These are phyloP conservation scores for Breynia disticha DNA, from an alignment of 441 rosid species.

Conservation along the genomic window DNA sequence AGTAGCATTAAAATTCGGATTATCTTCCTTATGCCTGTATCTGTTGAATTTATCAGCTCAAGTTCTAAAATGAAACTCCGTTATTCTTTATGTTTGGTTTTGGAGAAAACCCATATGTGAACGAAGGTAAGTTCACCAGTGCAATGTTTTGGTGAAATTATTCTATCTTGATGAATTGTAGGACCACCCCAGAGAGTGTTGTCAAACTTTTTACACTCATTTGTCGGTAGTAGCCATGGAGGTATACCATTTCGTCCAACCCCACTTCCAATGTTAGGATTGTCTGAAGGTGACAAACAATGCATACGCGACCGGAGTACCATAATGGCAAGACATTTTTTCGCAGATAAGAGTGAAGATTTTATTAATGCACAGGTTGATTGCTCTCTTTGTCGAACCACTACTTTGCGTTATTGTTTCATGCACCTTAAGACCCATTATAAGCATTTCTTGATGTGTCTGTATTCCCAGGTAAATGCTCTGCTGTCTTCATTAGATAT, in stretches of 20 bases:
- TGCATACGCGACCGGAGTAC: slow-evolving; percentile 97
- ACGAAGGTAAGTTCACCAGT: background rate
- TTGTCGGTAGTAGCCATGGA: slow-evolving; percentile 83
- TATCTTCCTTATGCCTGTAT: no score
- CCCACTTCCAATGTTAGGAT: slow-evolving; percentile 69
- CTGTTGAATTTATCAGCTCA: no score
- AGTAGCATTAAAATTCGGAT: no score
- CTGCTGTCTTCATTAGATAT: slow-evolving; percentile 82
- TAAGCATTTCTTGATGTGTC: background rate
- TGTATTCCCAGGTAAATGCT: slow-evolving; percentile 63
- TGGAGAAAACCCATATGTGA: background rate
- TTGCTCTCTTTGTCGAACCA: slow-evolving; percentile 2
- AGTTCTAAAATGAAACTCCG: no score
- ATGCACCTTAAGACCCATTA: background rate
- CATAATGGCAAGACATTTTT: slow-evolving; percentile 93
- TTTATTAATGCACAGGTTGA: slow-evolving; percentile 82
- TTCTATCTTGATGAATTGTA: slow-evolving; percentile 23
- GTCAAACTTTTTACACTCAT: slow-evolving; percentile 79
- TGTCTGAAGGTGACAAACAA: slow-evolving; percentile 84
- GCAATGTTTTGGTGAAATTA: background rate
- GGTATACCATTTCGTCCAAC: slow-evolving; percentile 78
- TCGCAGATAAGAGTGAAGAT: slow-evolving; percentile 82
- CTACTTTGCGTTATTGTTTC: background rate
- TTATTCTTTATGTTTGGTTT: background rate
- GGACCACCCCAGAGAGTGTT: slow-evolving; percentile 96